These are phyloP conservation scores for Aspergillus novoparasiticus DNA, from an alignment of 2,329 filamentous ascomycete genomes.

Conservation along the genomic window DNA sequence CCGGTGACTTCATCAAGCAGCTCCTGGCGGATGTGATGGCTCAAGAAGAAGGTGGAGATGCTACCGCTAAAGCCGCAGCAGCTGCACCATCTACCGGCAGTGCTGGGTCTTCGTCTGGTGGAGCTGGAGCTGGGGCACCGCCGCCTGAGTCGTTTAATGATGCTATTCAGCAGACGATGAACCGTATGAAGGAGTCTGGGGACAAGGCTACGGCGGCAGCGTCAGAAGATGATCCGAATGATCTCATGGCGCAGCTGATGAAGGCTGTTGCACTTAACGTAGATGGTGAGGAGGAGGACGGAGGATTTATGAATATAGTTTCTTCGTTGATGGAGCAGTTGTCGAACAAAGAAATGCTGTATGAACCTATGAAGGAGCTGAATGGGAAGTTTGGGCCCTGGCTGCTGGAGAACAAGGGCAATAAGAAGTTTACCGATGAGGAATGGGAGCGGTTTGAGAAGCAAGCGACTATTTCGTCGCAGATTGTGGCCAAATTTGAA, in stretches of 20 bases:
- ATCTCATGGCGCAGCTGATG: constrained; percentile 88
- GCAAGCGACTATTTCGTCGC: constrained; percentile 75
- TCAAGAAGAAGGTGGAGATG: constrained; percentile 24
- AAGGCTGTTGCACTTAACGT: constrained; percentile 77
- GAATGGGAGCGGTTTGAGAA: constrained; percentile 79
- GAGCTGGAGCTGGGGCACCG: constrained; percentile 29
- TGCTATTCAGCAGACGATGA: constrained; percentile 91
- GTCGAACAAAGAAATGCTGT: constrained; percentile 96
- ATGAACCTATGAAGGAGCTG: constrained; percentile 98
- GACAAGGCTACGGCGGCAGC: constrained; percentile 80
- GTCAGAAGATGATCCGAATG: constrained; percentile 67
- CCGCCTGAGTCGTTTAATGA: constrained; percentile 81
- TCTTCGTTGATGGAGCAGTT: constrained; percentile 99
- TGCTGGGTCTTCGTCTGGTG: constrained; percentile 21
- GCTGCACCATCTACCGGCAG: constrained; percentile 24
- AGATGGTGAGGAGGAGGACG: constrained; percentile 64
- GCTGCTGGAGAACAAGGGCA: constrained; percentile 75
- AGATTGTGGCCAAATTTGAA: constrained; percentile 91
- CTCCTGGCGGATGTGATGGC: constrained; percentile 39
- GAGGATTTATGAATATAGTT: constrained; percentile 92
- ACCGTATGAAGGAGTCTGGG: constrained; percentile 88
- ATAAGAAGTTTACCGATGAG: constrained; percentile 59
- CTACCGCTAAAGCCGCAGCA: constrained; percentile 20
- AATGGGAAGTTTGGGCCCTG: constrained; percentile 89
- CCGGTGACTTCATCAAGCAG: constrained; percentile 39